Conservation (phyloP, 2,329 filamentous ascomycete genomes). For the Ophiocordyceps sinensis region DNA sequence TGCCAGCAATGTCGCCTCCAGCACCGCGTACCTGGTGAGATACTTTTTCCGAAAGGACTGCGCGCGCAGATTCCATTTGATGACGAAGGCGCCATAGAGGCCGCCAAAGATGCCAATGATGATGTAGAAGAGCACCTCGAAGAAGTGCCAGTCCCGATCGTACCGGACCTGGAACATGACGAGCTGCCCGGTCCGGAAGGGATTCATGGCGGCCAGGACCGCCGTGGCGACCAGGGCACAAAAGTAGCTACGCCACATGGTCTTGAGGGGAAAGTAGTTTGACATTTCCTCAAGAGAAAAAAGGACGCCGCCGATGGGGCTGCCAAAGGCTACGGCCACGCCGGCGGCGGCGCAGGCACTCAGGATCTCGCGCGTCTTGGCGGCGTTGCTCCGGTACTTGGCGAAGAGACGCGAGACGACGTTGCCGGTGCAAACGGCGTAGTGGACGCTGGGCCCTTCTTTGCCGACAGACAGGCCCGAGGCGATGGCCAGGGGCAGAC, state of each 20-base stretch:
- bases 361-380: constrained; percentile 88
- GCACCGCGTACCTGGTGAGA: constrained; percentile 65
- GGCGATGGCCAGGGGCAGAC: constrained; percentile 79
- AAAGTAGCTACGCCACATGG: constrained; percentile 96
- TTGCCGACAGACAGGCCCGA: constrained; percentile 93
- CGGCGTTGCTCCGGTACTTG: constrained; percentile 83
- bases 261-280: constrained; percentile 90
- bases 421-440: constrained; percentile 93
- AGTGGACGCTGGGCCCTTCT: constrained; percentile 97
- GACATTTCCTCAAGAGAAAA: constrained; percentile 99
- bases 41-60: constrained; percentile 94
- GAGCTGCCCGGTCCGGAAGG: constrained; percentile 88
- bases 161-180: constrained; percentile 99
- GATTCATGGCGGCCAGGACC: constrained; percentile 89
- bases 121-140: constrained; percentile 86
- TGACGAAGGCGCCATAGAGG: constrained; percentile 89
- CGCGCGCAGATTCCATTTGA: constrained; percentile 88
- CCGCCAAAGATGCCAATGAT: constrained; percentile 87
- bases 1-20: constrained; percentile 76
- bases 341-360: constrained; percentile 90
- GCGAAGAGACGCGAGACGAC: constrained; percentile 87
- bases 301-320: constrained; percentile 88
- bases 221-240: constrained; percentile 91
- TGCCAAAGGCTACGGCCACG: constrained; percentile 92
- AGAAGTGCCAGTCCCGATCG: constrained; percentile 94